Conservation (phyloP, 495 filamentous ascomycete genomes). For the Lophiotrema nucula region DNA sequence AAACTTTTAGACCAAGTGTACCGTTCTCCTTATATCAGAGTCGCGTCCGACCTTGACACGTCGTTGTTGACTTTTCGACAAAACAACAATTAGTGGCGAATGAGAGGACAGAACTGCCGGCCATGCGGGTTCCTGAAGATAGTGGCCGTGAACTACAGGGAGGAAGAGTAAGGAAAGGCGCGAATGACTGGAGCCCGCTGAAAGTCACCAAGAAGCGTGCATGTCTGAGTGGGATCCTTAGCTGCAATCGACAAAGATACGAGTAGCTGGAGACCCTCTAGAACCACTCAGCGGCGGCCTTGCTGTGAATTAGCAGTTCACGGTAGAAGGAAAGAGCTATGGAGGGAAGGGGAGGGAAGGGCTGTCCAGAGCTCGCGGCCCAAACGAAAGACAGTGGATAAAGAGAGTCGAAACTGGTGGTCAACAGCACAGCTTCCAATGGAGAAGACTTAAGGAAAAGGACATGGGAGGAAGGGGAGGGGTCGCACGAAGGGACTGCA, state of each 20-base stretch:
- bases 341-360: constrained; percentile 3
- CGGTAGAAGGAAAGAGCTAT: constrained; percentile 5
- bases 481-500: constrained; percentile 31
- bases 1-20: background rate
- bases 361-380: constrained; percentile 20
- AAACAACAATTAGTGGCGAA: constrained; percentile 17
- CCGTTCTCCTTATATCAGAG: constrained; percentile 25
- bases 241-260: background rate
- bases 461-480: constrained; percentile 24
- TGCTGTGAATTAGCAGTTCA: constrained; percentile 1
- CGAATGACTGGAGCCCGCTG: constrained; percentile 35
- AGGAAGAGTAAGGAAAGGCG: constrained; percentile 16
- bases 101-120: constrained; percentile 19
- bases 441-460: constrained; percentile 22
- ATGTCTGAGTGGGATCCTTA: constrained; percentile 23
- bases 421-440: constrained; percentile 36
- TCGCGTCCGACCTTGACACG: constrained; percentile 4
- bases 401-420: constrained; percentile 33
- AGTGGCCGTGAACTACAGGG: constrained; percentile 6
- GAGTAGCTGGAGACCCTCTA: background rate
- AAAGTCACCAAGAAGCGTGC: constrained; percentile 28
- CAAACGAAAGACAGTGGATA: constrained; percentile 30
- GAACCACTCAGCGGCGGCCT: background rate
- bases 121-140: constrained; percentile 25
- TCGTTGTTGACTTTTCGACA: constrained; percentile 12